phyloP scores from a whole-genome alignment of 768 basidiomycete species.

The Vararia minispora region DNA sequence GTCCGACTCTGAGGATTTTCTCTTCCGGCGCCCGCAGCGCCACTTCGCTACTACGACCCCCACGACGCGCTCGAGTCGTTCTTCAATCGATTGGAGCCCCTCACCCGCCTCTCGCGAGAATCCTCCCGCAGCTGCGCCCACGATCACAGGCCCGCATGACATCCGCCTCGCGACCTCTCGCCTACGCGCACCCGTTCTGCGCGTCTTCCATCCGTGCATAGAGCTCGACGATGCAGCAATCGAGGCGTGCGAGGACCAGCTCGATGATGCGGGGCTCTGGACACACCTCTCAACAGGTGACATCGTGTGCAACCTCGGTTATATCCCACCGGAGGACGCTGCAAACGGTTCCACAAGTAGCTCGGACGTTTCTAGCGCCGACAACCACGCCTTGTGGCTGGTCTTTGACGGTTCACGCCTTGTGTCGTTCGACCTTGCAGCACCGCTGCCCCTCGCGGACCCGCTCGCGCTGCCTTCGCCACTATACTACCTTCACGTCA shows the following conservation, averaged over 20 bases:
- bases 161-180: constrained; percentile 47
- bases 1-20: constrained; percentile 1
- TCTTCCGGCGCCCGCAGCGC: constrained; percentile 2
- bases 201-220: constrained; percentile 65
- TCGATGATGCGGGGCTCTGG: constrained; percentile 61
- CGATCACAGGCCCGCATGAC: constrained; percentile 40
- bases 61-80: constrained; percentile 6
- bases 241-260: constrained; percentile 53
- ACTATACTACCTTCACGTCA: constrained; percentile 65
- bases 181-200: constrained; percentile 58
- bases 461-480: constrained; percentile 62
- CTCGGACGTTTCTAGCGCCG: constrained; percentile 9
- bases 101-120: constrained; percentile 15
- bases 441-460: constrained; percentile 39
- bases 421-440: constrained; percentile 47
- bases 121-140: constrained; percentile 16
- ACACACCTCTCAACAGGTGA: constrained; percentile 67
- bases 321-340: constrained; percentile 36
- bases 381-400: constrained; percentile 44
- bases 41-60: not conserved
- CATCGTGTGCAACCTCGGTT: constrained; percentile 72
- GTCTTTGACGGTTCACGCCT: constrained; percentile 59
- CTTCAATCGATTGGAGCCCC: constrained; percentile 11
- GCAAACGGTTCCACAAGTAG: constrained; percentile 12
- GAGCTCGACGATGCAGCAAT: constrained; percentile 37